These are phyloP conservation scores for Colletotrichum abscissum DNA, from an alignment of 2,329 filamentous ascomycete species.

Conservation along the genomic window DNA sequence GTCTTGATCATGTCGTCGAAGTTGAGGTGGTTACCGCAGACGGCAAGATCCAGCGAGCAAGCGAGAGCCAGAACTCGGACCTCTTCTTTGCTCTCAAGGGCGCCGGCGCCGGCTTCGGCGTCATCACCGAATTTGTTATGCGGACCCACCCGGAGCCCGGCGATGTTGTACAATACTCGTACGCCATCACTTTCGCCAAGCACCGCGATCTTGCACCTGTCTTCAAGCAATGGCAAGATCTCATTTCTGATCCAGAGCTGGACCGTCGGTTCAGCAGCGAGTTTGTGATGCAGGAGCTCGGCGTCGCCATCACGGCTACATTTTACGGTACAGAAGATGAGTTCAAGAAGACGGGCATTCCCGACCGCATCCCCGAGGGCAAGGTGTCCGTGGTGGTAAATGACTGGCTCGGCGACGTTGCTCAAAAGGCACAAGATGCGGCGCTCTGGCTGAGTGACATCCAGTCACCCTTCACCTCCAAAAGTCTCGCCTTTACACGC, in stretches of 20 bases:
- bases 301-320: slow-evolving; percentile 67
- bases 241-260: slow-evolving; percentile 64
- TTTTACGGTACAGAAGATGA: slow-evolving; percentile 71
- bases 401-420: slow-evolving; percentile 72
- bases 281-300: slow-evolving; percentile 64
- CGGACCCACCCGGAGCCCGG: slow-evolving; percentile 67
- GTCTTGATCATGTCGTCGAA: slow-evolving; percentile 65
- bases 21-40: slow-evolving; percentile 68
- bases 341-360: slow-evolving; percentile 63
- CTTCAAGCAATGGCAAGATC: slow-evolving; percentile 68
- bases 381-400: slow-evolving; percentile 57
- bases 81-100: slow-evolving; percentile 69
- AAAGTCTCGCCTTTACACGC: slow-evolving; percentile 64
- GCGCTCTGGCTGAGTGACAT: slow-evolving; percentile 59
- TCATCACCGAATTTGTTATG: slow-evolving; percentile 68
- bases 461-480: slow-evolving; percentile 65
- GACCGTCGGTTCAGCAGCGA: slow-evolving; percentile 69
- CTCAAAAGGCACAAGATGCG: slow-evolving; percentile 61
- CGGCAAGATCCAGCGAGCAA: slow-evolving; percentile 61
- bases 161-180: slow-evolving; percentile 69
- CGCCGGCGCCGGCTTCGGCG: slow-evolving; percentile 66
- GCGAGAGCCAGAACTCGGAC: slow-evolving; percentile 58
- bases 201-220: slow-evolving; percentile 59
- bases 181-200: slow-evolving; percentile 61
- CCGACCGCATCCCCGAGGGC: slow-evolving; percentile 55